phyloP scores from a whole-genome alignment of 352 stramenopile species.

The Phytophthora fragariaefolia region DNA sequence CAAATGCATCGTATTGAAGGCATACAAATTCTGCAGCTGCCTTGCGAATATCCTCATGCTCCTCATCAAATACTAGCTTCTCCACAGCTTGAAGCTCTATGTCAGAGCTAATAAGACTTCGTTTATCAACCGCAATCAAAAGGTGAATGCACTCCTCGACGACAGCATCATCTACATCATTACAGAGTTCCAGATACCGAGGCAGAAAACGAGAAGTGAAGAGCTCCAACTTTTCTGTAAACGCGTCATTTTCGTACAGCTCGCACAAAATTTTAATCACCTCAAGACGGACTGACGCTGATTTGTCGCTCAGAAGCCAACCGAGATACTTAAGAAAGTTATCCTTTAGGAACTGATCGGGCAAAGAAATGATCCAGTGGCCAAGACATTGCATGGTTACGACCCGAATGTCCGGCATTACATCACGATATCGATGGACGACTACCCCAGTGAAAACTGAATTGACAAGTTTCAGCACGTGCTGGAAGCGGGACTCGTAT shows the following conservation, averaged over 20 bases:
- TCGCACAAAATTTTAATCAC: conserved; percentile 84
- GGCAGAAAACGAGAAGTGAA: conserved; percentile 85
- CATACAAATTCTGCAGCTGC: conserved; percentile 87
- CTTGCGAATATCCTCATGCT: conserved; percentile 77
- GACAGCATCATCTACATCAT: conserved; percentile 78
- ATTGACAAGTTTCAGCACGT: conserved; percentile 67
- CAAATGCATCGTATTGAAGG: conserved; percentile 90
- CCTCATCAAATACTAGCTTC: conserved; percentile 80
- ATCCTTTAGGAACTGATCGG: conserved; percentile 93
- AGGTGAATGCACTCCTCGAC: conserved; percentile 75
- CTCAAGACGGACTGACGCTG: conserved; percentile 76
- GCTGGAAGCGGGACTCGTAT: conserved; percentile 65
- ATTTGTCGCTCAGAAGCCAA: conserved; percentile 95
- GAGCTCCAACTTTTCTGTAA: conserved; percentile 70
- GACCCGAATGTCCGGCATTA: conserved; percentile 92
- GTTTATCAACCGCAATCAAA: conserved; percentile 84
- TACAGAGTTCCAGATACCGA: conserved; percentile 82
- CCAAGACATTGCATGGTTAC: conserved; percentile 85
- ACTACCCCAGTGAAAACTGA: conserved; percentile 80
- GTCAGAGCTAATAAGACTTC: conserved; percentile 80
- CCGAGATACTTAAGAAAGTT: conserved; percentile 97
- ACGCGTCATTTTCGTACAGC: conserved; percentile 84
- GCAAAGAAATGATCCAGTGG: conserved; percentile 84
- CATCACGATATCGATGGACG: conserved; percentile 91
- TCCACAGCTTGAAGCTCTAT: conserved; percentile 81